Conservation (phyloP, 768 basidiomycete genomes). For the Leccinellum albellum region DNA sequence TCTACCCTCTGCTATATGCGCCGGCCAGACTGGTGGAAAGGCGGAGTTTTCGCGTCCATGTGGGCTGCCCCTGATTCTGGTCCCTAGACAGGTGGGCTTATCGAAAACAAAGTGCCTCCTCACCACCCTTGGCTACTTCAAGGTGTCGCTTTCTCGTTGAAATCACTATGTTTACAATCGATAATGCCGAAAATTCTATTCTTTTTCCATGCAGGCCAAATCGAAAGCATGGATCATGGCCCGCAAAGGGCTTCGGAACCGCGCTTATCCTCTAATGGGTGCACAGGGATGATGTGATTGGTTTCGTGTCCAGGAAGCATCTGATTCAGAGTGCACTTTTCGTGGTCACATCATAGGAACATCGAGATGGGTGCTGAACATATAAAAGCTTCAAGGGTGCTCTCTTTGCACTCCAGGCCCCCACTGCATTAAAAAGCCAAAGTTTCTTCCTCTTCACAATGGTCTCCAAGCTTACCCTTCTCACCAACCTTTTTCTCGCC, state of each 20-base stretch:
- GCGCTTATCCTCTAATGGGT: background rate
- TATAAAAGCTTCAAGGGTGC: slow-evolving; percentile 11
- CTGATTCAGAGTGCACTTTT: background rate
- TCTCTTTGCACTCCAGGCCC: background rate
- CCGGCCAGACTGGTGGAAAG: background rate
- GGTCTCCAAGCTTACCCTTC: background rate
- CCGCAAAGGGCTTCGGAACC: background rate
- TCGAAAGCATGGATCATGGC: background rate
- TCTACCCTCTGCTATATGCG: background rate
- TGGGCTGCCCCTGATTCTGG: background rate
- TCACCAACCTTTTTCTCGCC: too few species aligned
- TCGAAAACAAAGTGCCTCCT: background rate
- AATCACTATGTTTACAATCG: background rate
- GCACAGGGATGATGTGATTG: background rate
- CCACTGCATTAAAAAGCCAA: background rate
- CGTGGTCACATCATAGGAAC: background rate
- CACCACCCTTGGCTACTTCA: background rate
- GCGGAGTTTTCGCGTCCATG: slow-evolving; percentile 1
- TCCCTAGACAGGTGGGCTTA: background rate
- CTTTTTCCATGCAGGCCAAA: background rate
- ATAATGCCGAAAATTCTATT: background rate
- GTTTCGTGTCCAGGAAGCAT: background rate
- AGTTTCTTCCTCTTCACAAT: slow-evolving; percentile 1
- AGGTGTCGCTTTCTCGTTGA: slow-evolving; percentile 1
- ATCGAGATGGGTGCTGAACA: background rate